Conservation (phyloP, 1,284 basidiomycete species). For the Cutaneotrichosporon mucoides region DNA sequence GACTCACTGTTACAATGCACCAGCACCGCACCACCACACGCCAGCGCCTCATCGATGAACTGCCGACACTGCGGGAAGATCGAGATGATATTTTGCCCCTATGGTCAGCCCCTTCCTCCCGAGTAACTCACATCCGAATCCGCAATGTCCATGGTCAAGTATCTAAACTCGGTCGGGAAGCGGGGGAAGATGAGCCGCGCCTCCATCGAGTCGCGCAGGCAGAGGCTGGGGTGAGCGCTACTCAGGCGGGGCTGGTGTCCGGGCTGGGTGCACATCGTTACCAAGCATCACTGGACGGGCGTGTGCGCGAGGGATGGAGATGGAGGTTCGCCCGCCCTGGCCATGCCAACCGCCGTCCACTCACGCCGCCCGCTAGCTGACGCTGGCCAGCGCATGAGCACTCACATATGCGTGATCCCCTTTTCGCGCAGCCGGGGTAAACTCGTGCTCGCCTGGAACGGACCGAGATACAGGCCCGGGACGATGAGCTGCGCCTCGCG, state of each 20-base stretch:
- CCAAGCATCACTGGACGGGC: too few relatives aligned
- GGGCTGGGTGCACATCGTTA: too few relatives aligned
- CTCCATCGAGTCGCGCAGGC: conserved; percentile 80
- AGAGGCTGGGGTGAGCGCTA: conserved; percentile 57
- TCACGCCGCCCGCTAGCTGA: too few relatives aligned
- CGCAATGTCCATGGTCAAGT: conserved; percentile 78
- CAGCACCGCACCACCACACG: conserved; percentile 66
- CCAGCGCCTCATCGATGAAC: conserved; percentile 73
- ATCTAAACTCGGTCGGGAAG: conserved; percentile 73
- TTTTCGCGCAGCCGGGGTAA: conserved; percentile 62
- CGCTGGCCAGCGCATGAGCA: conserved; percentile 9
- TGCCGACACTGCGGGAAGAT: conserved; percentile 61
- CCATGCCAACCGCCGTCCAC: too few relatives aligned
- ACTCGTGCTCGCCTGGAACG: conserved; percentile 80
- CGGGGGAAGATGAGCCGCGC: conserved; percentile 80
- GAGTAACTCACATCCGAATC: conserved; percentile 62
- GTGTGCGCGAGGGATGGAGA: too few relatives aligned
- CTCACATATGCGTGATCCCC: conserved; percentile 82
- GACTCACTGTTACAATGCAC: conserved; percentile 83
- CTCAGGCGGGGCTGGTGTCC: too few relatives aligned
- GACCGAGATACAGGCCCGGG: conserved; percentile 76
- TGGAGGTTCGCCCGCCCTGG: too few relatives aligned
- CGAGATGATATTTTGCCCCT: conserved; percentile 79
- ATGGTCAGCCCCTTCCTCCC: neutral
- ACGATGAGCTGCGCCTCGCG: conserved; percentile 88